Base-by-base conservation (phyloP, 306 rosid species). In the Prunus mongolica region DNA sequence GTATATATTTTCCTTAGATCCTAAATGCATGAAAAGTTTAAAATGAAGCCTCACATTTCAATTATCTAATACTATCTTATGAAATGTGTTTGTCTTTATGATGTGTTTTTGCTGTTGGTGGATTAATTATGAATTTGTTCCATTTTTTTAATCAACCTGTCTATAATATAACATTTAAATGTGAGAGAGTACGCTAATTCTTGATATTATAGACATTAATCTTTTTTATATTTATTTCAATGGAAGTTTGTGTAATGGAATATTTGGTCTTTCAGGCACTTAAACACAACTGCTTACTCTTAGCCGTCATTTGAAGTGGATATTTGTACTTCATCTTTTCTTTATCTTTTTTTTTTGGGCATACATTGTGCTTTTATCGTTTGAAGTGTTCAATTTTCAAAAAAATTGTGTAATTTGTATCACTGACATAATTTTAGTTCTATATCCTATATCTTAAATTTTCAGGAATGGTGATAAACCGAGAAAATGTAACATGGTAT, bases 1-100 rank as follows among this genome's bases (percentile, higher is more conserved):
- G 2, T 78, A 63, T 61, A 66, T 60, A 32, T 9, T 20, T 63
- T 81, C 80, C 65, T 63, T 8, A 64, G 49, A 45, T 80, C 24
- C 76, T 14, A n/a, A 51, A 5, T 61, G 16, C 27, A 65, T 32
- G 75, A 46, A 58, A 30, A 30, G 0, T 15, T 32, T 19, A 65
- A 32, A 3, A 27, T 5, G 22, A 3, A 32, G 22, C 67, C 32
- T 63, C 12, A 15, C 16, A 16, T 8, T 22, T 60, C 65, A 12
- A 67, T 12, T 7, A 24, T 45, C 16, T 22, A 7, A 18, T 38
- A 34, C 34, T 58, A 11, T 60, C 3, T 22, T 55, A 16, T 74
- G 73, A 58, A 65, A 76, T 62, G 65, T 44, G 8, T 72, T 69
- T 72, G 38, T 47, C 72, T 49, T 49, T 65, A 66, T 34, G 47